Evolutionary conservation across 2,329 filamentous ascomycete species (phyloP).

Genomic region (Colletotrichum euphorbiae): DNA sequence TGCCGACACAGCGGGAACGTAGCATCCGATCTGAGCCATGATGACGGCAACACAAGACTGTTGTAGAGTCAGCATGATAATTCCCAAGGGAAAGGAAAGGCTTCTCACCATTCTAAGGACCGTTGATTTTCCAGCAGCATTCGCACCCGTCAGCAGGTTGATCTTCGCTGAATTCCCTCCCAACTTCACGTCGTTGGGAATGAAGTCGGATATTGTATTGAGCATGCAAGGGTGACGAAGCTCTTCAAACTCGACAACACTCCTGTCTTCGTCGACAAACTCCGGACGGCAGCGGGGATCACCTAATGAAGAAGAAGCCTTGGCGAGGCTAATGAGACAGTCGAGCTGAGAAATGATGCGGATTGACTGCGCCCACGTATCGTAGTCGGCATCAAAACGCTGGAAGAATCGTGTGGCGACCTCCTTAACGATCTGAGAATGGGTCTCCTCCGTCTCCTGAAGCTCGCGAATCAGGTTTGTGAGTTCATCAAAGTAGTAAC

Average conservation of each 20-base stretch:
- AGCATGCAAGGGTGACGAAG: constrained; percentile 96
- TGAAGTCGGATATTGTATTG: constrained; percentile 90
- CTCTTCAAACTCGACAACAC: constrained; percentile 90
- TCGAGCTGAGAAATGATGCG: constrained; percentile 92
- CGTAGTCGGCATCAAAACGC: constrained; percentile 89
- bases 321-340: constrained; percentile 92
- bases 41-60: constrained; percentile 95
- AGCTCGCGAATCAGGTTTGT: constrained; percentile 85
- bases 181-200: constrained; percentile 91
- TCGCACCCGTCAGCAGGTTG: constrained; percentile 92
- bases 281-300: constrained; percentile 87
- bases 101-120: constrained; percentile 86
- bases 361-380: constrained; percentile 88
- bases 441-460: constrained; percentile 94
- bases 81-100: no score
- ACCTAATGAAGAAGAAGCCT: constrained; percentile 85
- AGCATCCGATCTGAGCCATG: constrained; percentile 95
- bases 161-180: constrained; percentile 87
- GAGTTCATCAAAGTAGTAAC: constrained; percentile 92
- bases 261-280: constrained; percentile 89
- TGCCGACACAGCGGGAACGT: constrained; percentile 86
- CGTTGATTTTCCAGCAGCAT: constrained; percentile 97
- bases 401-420: constrained; percentile 85
- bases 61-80: constrained; percentile 42
- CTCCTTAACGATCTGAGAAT: constrained; percentile 90